Evolutionary conservation across 2,329 filamentous ascomycete genomes (phyloP), one percentile per base, ranked within the genome.

Genomic region (Periconia macrospinosa): DNA sequence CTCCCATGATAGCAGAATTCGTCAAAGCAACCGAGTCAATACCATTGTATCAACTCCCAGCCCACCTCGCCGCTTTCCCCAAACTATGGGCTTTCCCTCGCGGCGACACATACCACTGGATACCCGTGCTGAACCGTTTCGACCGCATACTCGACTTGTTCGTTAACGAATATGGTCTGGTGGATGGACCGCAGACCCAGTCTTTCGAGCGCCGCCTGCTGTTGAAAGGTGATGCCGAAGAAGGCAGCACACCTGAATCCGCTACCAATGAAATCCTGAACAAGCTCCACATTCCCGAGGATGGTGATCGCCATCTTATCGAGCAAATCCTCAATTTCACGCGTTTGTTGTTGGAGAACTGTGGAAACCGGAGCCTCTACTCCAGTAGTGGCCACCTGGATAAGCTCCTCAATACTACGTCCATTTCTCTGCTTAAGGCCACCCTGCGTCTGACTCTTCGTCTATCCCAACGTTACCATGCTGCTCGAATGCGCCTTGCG

Each of bases 71-170:
- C 65, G 84, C 83, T 52, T 97, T 97, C 71, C 92, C 93, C 54
- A 87, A 87, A 60, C 82, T 88, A 82, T 99, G 94, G 94, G 92
- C 92, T 2, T 96, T 97, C 69, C 93, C 93, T 40, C 86, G 93
- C 72, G 95, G 94, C 56, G 94, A 99, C 73, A 80, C 97, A 30
- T 97, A 97, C 72, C 93, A 99, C 80, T 99, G 95, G 95, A 97
- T 99, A 62, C 88, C 90, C 27, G 83, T 96, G 20, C 78, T 99
- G 55, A 96, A 99, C 74, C 88, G 92, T 53, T 97, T 99, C 75
- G 94, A 99, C 75, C 85, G 84, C 67, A 86, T 97, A 59, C 79
- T 99, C 41, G 91, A 96, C 65, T 80, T 85, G 40, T 92, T 96
- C 72, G 91, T 87, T 73, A 81, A 84, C 52, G 87, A 86, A 60